Base-by-base conservation (phyloP, 1,284 basidiomycete species). In the Cryptococcus sp. region DNA sequence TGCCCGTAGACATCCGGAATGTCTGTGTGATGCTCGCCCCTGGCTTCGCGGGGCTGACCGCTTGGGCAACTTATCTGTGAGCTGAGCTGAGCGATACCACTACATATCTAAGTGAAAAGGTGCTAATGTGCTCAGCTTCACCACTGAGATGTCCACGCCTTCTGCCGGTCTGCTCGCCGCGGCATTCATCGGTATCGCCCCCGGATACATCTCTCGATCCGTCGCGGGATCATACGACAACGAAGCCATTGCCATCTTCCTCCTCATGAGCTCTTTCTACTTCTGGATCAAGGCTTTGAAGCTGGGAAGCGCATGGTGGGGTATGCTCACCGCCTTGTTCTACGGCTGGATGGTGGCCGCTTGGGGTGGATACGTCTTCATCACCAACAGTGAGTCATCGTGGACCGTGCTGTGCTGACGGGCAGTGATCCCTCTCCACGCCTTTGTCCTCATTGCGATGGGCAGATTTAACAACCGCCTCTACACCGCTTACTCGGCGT, bases 261-360 rank as follows among this genome's bases (percentile, higher is more conserved):
- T 99, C 64, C 90, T 99, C 75, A 98, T 99, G 94, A 92, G 93
- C 80, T 98, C 94, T 8, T 99, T 99, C 81, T 99, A 87, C 82
- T 85, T 86, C 61, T 99, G 96, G 96, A 95, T 99, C 79, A 93
- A 91, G 75, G 94, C 96, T 22, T 82, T 98, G 59, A 98, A 98
- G 80, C 85, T 87, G 48, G 96, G 96, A 42, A 94, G 91, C 60
- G 93, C 93, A 0, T 85, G 95, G 62, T 98, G 87, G 73, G 95
- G 93, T 41, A 91, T 91, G 20, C 76, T 90, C 48, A 88, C 94
- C 22, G 96, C 94, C 7, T 81, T 99, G 16, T 98, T 99, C 81
- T 99, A 99, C 82, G 98, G 97, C 68, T 99, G 98, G 85, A 99
- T 99, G 96, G 96, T 99, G 17, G 95, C 96, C 50, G 96, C 96